Percentiles rank a stretch among this genome's conserved stretches.
phyloP scores from a whole-genome alignment of 768 basidiomycete species.

The Candolleomyces aberdarensis region DNA sequence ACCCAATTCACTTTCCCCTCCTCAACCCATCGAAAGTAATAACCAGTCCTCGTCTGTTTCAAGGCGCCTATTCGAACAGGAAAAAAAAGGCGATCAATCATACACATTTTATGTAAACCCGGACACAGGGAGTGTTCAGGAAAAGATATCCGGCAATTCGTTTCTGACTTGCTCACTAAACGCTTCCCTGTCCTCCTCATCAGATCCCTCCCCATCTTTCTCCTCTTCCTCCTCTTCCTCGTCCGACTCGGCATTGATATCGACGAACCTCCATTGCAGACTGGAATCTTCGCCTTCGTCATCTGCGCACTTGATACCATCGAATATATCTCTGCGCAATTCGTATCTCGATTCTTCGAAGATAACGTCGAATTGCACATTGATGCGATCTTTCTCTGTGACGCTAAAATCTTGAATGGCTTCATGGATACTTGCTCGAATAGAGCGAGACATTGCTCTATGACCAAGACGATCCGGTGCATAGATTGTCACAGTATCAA shows the following conservation, averaged over 20 bases:
- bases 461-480: too few species aligned
- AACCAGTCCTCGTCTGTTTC: too few species aligned
- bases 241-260: background rate
- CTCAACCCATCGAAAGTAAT: too few species aligned
- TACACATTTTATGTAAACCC: too few species aligned
- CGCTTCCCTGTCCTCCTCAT: background rate
- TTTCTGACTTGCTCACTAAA: too few species aligned
- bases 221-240: background rate
- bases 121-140: too few species aligned
- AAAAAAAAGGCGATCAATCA: too few species aligned
- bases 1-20: too few species aligned
- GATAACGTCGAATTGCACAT: background rate
- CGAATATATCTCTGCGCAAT: background rate
- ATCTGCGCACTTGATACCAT: background rate
- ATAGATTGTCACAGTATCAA: too few species aligned
- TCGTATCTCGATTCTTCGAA: background rate
- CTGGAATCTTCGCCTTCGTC: background rate
- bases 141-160: too few species aligned
- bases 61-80: too few species aligned
- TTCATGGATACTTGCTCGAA: background rate
- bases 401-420: background rate
- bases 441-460: too few species aligned
- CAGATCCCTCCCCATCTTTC: background rate
- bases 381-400: background rate
- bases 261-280: background rate